Evolutionary conservation across 2,329 filamentous ascomycete genomes (phyloP).

Genomic region (Aspergillus sp.): DNA sequence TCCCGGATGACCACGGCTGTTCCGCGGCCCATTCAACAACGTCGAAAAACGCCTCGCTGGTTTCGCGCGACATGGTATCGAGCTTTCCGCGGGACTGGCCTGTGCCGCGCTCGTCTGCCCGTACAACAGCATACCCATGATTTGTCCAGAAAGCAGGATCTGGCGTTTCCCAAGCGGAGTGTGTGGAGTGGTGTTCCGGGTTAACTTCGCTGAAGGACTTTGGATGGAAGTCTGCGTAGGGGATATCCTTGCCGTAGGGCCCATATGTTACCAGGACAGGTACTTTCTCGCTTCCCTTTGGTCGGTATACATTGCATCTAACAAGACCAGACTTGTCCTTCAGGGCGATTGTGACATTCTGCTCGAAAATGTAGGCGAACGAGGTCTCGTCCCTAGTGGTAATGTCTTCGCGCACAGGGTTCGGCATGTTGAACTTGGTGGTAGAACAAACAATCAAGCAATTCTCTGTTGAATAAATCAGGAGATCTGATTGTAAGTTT

Average conservation of each 20-base stretch:
- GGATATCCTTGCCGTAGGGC: constrained; percentile 72
- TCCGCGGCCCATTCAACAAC: constrained; percentile 54
- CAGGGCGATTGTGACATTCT: constrained; percentile 50
- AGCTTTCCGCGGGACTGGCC: constrained; percentile 54
- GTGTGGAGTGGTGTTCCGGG: constrained; percentile 52
- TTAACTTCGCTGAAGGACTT: constrained; percentile 56
- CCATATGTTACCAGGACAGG: constrained; percentile 71
- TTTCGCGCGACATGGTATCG: constrained; percentile 55
- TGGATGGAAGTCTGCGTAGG: constrained; percentile 55
- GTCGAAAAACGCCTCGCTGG: constrained; percentile 53
- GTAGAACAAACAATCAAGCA: background rate
- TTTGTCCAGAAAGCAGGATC: constrained; percentile 58
- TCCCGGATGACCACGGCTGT: constrained; percentile 52
- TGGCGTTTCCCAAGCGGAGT: constrained; percentile 61
- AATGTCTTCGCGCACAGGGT: constrained; percentile 30
- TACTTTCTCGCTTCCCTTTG: constrained; percentile 38
- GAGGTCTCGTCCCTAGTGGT: constrained; percentile 34
- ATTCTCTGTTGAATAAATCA: background rate
- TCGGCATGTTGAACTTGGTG: constrained; percentile 23
- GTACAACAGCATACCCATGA: constrained; percentile 56
- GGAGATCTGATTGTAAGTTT: background rate
- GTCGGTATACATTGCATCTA: constrained; percentile 53
- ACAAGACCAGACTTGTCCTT: constrained; percentile 43
- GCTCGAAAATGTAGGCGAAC: constrained; percentile 50
- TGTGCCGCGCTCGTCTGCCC: constrained; percentile 54